phyloP scores from a whole-genome alignment of 257 asterid genomes.

The Salvia hispanica region DNA sequence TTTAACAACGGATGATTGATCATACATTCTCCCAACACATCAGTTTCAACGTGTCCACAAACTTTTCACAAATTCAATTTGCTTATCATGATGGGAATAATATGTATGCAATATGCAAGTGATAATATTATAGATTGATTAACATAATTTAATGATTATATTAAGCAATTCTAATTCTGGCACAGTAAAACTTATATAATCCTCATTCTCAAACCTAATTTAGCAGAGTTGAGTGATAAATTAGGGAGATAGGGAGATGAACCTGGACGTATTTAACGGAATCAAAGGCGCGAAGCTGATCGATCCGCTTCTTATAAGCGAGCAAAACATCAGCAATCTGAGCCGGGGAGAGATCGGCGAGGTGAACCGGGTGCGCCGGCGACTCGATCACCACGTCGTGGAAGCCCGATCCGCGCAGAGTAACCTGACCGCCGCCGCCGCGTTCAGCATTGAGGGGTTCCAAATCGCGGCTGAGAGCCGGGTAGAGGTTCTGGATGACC shows the following conservation, averaged over 20 bases:
- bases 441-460: conserved; percentile 22
- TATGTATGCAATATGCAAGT: neutral
- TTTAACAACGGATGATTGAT: too few species aligned
- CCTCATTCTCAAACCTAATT: too few species aligned
- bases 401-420: conserved; percentile 74
- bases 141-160: neutral
- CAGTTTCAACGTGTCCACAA: neutral
- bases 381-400: conserved; percentile 96
- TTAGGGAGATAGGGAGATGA: neutral
- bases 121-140: neutral
- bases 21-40: too few species aligned
- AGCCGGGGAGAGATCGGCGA: conserved; percentile 59
- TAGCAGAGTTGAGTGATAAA: too few species aligned
- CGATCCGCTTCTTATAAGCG: conserved; percentile 71
- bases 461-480: conserved; percentile 76
- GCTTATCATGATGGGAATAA: neutral
- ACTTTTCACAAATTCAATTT: conserved; percentile 7
- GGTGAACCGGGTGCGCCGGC: conserved; percentile 72
- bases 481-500: conserved; percentile 84
- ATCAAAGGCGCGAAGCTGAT: conserved; percentile 52
- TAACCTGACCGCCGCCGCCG: conserved; percentile 43
- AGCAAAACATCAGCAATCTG: conserved; percentile 68
- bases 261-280: conserved; percentile 86
- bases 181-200: neutral
- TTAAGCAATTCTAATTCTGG: neutral